These are phyloP conservation scores for Septoria linicola DNA, from an alignment of 2,329 filamentous ascomycete species.

Conservation along the genomic window DNA sequence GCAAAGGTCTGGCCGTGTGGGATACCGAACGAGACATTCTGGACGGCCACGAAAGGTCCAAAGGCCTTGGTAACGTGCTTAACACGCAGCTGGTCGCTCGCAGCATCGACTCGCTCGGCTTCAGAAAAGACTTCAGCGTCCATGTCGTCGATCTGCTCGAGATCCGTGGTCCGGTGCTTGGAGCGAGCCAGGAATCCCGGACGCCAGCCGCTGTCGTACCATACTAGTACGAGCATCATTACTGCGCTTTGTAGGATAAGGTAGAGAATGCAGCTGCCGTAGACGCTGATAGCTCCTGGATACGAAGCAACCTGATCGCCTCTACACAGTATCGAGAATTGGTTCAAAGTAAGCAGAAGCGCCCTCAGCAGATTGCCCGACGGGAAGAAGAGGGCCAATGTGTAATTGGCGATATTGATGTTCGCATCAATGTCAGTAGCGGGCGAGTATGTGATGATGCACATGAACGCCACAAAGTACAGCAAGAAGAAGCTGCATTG, in stretches of 20 bases:
- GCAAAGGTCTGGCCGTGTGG: conserved; percentile 81
- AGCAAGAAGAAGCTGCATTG: conserved; percentile 60
- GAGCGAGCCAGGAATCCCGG: conserved; percentile 58
- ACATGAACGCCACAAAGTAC: conserved; percentile 48
- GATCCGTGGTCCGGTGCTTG: conserved; percentile 43
- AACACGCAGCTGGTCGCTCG: conserved; percentile 71
- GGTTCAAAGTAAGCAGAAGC: conserved; percentile 74
- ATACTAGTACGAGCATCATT: conserved; percentile 71
- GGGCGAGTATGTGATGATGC: conserved; percentile 66
- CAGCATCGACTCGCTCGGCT: conserved; percentile 59
- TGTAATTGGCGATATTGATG: conserved; percentile 70
- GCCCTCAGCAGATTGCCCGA: conserved; percentile 72
- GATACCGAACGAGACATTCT: conserved; percentile 79
- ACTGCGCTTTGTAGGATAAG: conserved; percentile 70
- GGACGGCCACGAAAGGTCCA: conserved; percentile 72
- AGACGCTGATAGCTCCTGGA: conserved; percentile 69
- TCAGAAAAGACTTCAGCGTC: conserved; percentile 64
- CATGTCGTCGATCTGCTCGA: conserved; percentile 46
- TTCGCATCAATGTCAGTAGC: conserved; percentile 66
- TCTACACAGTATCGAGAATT: conserved; percentile 75
- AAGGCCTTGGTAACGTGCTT: conserved; percentile 79
- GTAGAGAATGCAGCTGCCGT: conserved; percentile 82
- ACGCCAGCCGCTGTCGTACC: conserved; percentile 70
- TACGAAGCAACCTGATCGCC: conserved; percentile 63
- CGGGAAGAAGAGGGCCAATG: conserved; percentile 71